These are phyloP conservation scores for Massariosphaeria phaeospora DNA, from an alignment of 495 filamentous ascomycete genomes.

Conservation along the genomic window DNA sequence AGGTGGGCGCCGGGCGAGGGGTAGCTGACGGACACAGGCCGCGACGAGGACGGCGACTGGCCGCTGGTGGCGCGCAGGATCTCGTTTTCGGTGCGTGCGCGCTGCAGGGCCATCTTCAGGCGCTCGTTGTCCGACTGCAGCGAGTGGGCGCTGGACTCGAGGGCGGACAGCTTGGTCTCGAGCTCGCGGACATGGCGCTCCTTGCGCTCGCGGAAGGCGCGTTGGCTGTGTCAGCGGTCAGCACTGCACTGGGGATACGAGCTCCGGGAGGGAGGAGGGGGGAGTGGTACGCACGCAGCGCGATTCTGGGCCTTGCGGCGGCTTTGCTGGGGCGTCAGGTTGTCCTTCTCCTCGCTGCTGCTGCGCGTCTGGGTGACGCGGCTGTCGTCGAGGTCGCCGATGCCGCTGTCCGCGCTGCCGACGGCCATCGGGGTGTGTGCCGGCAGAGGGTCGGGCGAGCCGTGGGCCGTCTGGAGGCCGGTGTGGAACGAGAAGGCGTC, in stretches of 20 bases:
- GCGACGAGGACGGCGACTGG: slow-evolving; percentile 23
- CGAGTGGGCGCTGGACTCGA: slow-evolving; percentile 55
- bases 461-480: slow-evolving; percentile 21
- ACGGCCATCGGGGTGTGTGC: slow-evolving; percentile 29
- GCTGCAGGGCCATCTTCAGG: slow-evolving; percentile 73
- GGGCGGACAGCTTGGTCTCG: slow-evolving; percentile 72
- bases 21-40: slow-evolving; percentile 29
- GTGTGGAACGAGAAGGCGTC: slow-evolving; percentile 25
- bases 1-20: slow-evolving; percentile 36
- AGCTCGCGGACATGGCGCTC: slow-evolving; percentile 90
- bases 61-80: slow-evolving; percentile 77
- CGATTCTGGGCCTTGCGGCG: slow-evolving; percentile 93
- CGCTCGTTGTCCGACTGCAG: slow-evolving; percentile 74
- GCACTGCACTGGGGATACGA: neutral
- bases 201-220: slow-evolving; percentile 95
- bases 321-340: slow-evolving; percentile 70
- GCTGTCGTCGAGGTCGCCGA: slow-evolving; percentile 29
- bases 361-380: slow-evolving; percentile 28
- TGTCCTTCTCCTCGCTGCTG: slow-evolving; percentile 59
- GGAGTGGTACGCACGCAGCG: slow-evolving; percentile 67
- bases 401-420: slow-evolving; percentile 31
- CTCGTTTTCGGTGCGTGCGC: slow-evolving; percentile 83
- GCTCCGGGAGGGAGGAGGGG: slow-evolving; percentile 1
- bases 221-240: slow-evolving; percentile 57
- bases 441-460: slow-evolving; percentile 25